Evolutionary conservation across 306 rosid genomes (phyloP).

Genomic region (Cotoneaster glaucophyllus): DNA sequence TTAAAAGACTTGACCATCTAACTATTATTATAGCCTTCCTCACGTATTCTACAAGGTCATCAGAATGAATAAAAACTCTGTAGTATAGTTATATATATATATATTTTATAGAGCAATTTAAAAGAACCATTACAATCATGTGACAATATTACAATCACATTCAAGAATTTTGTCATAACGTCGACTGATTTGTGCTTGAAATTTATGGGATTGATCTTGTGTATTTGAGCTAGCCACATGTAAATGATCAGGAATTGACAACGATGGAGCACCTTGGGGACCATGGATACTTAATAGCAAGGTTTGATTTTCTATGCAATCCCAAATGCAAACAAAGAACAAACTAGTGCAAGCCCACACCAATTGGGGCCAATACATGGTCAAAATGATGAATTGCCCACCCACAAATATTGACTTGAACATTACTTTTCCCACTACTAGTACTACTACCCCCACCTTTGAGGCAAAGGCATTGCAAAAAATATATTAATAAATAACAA

Average conservation of each 20-base stretch:
- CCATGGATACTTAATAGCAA: background rate
- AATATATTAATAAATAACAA: background rate
- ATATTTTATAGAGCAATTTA: background rate
- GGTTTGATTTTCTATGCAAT: background rate
- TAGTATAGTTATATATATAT: no score
- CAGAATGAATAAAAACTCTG: no score
- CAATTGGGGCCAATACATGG: background rate
- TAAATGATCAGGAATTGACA: background rate
- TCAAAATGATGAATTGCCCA: conserved; percentile 1
- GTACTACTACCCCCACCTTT: background rate
- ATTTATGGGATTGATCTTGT: background rate
- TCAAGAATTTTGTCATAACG: no score
- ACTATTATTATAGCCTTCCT: background rate
- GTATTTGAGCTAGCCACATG: background rate
- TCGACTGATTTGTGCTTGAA: background rate
- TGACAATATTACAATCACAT: background rate
- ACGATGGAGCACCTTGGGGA: background rate
- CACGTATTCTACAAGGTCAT: background rate
- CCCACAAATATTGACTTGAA: conserved; percentile 10
- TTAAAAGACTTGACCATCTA: background rate
- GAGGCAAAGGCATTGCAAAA: background rate
- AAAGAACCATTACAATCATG: background rate
- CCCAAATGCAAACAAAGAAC: background rate
- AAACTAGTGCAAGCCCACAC: background rate
- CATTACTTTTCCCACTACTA: background rate